A percentile compares a stretch with the other conserved stretches of the same genome.
These are phyloP conservation scores for Botryotinia convoluta DNA, from an alignment of 2,329 filamentous ascomycete species.

Conservation along the genomic window DNA sequence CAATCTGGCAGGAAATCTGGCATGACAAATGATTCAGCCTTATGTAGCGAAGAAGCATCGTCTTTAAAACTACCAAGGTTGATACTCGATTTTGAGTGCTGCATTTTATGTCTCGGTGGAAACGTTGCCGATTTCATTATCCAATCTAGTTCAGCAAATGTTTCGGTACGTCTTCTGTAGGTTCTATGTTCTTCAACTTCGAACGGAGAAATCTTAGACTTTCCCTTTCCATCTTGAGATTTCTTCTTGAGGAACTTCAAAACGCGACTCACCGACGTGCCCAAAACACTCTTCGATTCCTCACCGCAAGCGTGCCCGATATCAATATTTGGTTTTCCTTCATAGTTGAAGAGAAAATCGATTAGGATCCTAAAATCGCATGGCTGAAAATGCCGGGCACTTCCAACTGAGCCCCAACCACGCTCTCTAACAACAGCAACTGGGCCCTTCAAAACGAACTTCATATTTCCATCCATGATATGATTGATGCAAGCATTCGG, in stretches of 20 bases:
- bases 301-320: neutral
- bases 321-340: neutral
- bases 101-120: neutral
- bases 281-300: neutral
- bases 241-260: neutral
- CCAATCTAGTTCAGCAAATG: neutral
- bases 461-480: neutral
- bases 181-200: neutral
- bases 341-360: conserved; percentile 6
- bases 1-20: neutral
- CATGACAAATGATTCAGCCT: neutral
- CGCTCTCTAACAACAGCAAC: conserved; percentile 5
- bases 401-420: neutral
- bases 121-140: rapidly evolving
- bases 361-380: neutral
- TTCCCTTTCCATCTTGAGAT: neutral
- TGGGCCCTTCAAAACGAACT: neutral
- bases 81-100: neutral
- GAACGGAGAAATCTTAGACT: neutral
- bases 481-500: conserved; percentile 3
- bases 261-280: neutral
- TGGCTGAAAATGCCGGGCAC: conserved; percentile 3
- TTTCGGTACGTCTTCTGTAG: too few species aligned
- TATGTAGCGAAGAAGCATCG: neutral
- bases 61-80: neutral